Base-by-base conservation (phyloP, 1,284 basidiomycete genomes). In the Irpex sp. region DNA sequence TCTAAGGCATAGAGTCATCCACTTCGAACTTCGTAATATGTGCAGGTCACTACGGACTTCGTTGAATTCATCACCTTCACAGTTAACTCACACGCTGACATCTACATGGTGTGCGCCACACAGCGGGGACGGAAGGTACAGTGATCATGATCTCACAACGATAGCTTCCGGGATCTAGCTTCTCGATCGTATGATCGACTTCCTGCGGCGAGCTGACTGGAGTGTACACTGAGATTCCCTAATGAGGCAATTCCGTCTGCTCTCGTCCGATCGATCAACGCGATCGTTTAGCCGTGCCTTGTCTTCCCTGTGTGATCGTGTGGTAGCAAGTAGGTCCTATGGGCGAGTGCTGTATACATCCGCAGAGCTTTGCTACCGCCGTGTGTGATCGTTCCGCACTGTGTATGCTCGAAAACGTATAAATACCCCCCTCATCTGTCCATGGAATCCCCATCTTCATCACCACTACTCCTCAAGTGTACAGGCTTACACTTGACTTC, bases 381-480 rank as follows among this genome's bases (percentile, higher is more conserved):
- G 11, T 35, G 31, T 8, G 9, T 8, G 53, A 51, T 51, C 50
- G 26, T n/a, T 26, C 21, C 21, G 50, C 21, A 17, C 21, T 51
- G 50, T 51, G 19, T 51, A 19, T 51, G 21, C 53, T 35, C 53
- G 21, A 21, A 61, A 61, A 61, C 17, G 36, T 19, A 61, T 61
- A 61, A 43, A 61, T 56, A 31, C 35, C 11, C 11, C 36, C 51
- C 53, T 17, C 31, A 11, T 33, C 8, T 17, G 35, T 36, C 17
- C 15, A 31, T 37, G 39, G 21, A 47, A 7, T 15, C 36, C 17
- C 53, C 15, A 56, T 36, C 26, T 51, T 56, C 53, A 11, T 35
- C 47, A 57, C 35, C 31, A 39, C 54, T n/a, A 33, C 53, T 57
- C 61, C 49, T 61, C 61, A 62, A 65, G 63, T 65, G 63, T 43